Base-by-base conservation (phyloP, 192 early-diverging fungal genomes). In the Diversispora eburnea region DNA sequence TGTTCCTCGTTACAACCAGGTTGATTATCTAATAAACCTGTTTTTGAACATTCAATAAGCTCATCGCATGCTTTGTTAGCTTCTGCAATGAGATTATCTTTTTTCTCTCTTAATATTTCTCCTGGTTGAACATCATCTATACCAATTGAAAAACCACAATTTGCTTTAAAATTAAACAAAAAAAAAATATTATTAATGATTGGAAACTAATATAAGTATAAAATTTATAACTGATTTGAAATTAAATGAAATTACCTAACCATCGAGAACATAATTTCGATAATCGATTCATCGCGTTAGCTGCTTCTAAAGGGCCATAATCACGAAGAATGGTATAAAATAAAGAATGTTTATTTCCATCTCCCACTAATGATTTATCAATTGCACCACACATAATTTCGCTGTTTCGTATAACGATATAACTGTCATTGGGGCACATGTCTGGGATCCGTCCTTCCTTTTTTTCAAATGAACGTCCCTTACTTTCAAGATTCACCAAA, bases 121-220 rank as follows among this genome's bases (percentile, higher is more conserved):
- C 93, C 92, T 3, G 98, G 95, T 65, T 89, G 93, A 25, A 99
- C 97, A 85, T 99, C 98, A 70, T 93, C 92, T 56, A 99, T 95
- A 58, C 98, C 98, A 69, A 99, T 98, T 4, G 96, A 97, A 78
- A 99, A 98, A 55, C 98, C 98, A 67, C 90, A 88, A 77, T 97
- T 93, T 0, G 90, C 91, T 82, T 70, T 52, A 15, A 58, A 63
- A 6, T 43, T 33, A 73, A 60, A 41, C 6, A 54, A 54, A 54
- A 54, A 9, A 54, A 13, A 17, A 54, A 25, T 57, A 22, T 19
- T 6, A 20, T 58, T 58, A 22, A 19, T 58, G 19, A 58, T 7
- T 65, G 4, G 7, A 67, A 47, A 67, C 25, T 67, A 48, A 4
- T 67, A 51, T 49, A 49, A 22, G 9, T 5, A 47, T 13, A 49